Evolutionary conservation across 441 rosid genomes (phyloP).

Genomic region (Euphorbia celastroides): DNA sequence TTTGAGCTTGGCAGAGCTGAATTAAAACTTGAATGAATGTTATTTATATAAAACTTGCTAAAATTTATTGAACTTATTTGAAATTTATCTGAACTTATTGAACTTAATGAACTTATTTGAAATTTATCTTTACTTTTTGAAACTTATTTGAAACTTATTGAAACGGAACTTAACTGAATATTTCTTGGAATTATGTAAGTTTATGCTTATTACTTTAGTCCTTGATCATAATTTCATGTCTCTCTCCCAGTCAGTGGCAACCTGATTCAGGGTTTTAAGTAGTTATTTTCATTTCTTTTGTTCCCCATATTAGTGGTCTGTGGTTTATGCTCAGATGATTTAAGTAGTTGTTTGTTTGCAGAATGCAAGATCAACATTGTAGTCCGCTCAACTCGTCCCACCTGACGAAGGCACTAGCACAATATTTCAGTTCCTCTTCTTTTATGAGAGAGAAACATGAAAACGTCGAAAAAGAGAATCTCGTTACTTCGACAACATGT

Average conservation of each 20-base stretch:
- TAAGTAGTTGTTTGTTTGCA: conserved; percentile 18
- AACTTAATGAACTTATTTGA: too few species aligned
- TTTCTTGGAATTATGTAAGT: not conserved
- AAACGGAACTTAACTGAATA: not conserved
- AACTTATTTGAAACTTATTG: too few species aligned
- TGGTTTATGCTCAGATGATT: not conserved
- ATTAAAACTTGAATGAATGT: too few species aligned
- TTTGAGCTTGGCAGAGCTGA: too few species aligned
- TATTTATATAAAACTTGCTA: too few species aligned
- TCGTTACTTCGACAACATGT: conserved; percentile 4
- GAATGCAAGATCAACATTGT: conserved; percentile 56
- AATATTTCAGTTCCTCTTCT: conserved; percentile 46
- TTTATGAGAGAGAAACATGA: conserved; percentile 35
- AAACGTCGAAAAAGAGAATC: conserved; percentile 22
- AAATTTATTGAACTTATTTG: too few species aligned
- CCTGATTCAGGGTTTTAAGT: conserved; percentile 3
- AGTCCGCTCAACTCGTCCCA: conserved; percentile 30
- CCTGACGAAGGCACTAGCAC: conserved; percentile 42
- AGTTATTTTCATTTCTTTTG: not conserved
- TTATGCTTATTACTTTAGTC: not conserved
- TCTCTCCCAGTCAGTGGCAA: not conserved
- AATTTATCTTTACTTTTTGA: too few species aligned
- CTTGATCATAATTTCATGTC: not conserved
- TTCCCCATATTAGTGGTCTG: not conserved
- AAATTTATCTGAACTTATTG: too few species aligned